A percentile compares a stretch with the other conserved stretches of the same genome.
Evolutionary conservation across 345 rosid species (phyloP).

Genomic region (sweet orange (Citrus sinensis)): DNA sequence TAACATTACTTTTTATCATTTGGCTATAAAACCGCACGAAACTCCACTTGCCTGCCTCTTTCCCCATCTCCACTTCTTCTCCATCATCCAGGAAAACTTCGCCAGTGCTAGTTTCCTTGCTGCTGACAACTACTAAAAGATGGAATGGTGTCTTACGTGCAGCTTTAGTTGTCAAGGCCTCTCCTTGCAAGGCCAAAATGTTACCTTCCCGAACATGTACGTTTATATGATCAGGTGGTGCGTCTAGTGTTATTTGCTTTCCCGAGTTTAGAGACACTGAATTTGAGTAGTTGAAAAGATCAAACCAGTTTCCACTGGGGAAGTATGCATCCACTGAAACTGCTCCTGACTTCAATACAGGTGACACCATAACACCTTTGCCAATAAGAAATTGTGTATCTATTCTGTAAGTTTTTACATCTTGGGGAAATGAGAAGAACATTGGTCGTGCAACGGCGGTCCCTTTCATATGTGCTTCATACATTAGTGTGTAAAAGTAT

Average conservation of each 20-base stretch:
- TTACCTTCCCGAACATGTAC: constrained; percentile 3
- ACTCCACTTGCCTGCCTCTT: background rate
- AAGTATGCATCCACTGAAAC: background rate
- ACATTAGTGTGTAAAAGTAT: constrained; percentile 23
- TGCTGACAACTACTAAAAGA: background rate
- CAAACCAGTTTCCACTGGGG: constrained; percentile 3
- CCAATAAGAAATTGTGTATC: background rate
- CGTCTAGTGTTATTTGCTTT: background rate
- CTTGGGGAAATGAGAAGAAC: background rate
- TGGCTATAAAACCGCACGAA: background rate
- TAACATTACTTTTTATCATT: background rate
- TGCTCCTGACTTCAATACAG: background rate
- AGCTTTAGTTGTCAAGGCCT: background rate
- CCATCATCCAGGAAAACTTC: constrained; percentile 7
- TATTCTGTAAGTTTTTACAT: background rate
- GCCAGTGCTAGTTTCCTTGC: background rate
- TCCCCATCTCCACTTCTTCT: background rate
- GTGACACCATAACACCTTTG: constrained; percentile 1
- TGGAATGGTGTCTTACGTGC: constrained; percentile 4
- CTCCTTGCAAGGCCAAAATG: constrained; percentile 1
- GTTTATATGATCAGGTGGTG: background rate
- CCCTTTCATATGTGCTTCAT: constrained; percentile 25
- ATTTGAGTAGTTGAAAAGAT: constrained; percentile 1
- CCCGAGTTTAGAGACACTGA: background rate
- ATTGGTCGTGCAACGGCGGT: background rate